These are phyloP conservation scores for Pseudogymnoascus destructans DNA, from an alignment of 2,329 filamentous ascomycete species.

Conservation along the genomic window DNA sequence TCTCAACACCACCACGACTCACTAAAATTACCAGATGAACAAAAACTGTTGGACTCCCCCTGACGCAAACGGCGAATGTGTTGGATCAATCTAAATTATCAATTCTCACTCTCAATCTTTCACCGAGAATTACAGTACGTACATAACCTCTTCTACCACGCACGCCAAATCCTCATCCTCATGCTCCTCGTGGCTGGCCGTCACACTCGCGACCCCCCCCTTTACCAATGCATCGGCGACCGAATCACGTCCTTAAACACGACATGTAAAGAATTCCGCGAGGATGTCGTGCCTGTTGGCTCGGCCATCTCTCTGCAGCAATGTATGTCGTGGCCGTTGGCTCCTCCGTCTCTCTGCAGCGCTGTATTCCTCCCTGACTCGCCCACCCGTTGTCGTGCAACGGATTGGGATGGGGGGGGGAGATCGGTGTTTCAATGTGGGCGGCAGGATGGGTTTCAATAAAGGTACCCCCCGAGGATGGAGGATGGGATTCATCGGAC, in stretches of 20 bases:
- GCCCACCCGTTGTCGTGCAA: neutral
- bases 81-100: neutral
- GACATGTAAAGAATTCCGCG: neutral
- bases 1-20: constrained; percentile 1
- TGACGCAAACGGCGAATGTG: neutral
- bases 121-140: neutral
- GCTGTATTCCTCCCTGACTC: neutral
- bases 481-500: neutral
- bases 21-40: neutral
- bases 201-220: neutral
- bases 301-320: neutral
- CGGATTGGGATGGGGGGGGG: neutral
- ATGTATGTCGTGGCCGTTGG: neutral
- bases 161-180: neutral
- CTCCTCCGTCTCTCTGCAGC: neutral
- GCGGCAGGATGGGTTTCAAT: neutral
- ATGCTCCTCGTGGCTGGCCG: neutral
- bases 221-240: neutral
- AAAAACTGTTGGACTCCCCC: neutral
- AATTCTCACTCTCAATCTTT: neutral
- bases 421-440: neutral
- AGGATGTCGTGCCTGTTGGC: neutral
- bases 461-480: neutral
- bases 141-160: neutral
- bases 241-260: constrained; percentile 4